A percentile compares a stretch with the other conserved stretches of the same genome.
These are phyloP conservation scores for Grosmannia huntii DNA, from an alignment of 2,329 filamentous ascomycete species.

Conservation along the genomic window DNA sequence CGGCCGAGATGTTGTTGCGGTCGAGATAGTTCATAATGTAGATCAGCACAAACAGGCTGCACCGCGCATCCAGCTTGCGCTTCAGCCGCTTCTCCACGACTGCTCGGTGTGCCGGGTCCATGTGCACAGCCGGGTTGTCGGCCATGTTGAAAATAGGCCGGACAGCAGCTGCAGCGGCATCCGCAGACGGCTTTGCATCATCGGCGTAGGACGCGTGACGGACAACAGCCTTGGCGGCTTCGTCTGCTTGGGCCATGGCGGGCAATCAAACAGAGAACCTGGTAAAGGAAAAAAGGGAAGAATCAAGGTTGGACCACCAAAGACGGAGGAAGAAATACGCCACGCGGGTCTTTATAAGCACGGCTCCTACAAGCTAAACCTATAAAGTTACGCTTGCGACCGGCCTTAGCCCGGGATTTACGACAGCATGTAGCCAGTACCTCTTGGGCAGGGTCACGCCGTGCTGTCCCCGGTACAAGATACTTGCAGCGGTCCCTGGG, in stretches of 20 bases:
- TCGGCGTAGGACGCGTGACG: background rate
- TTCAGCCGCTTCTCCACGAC: constrained; percentile 40
- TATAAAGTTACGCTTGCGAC: too few relatives aligned
- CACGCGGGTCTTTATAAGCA: background rate
- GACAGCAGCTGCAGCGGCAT: background rate
- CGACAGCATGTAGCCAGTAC: too few relatives aligned
- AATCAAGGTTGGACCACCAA: background rate
- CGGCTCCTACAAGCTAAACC: background rate
- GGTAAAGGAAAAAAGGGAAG: background rate
- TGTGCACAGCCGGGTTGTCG: background rate
- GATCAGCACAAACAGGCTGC: constrained; percentile 7
- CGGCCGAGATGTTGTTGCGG: constrained; percentile 20
- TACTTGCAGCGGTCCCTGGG: background rate
- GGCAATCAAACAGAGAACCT: background rate
- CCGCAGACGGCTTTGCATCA: background rate
- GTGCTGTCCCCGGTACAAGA: too few relatives aligned
- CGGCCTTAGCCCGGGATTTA: too few relatives aligned
- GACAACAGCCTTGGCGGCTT: background rate
- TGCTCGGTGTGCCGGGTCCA: background rate
- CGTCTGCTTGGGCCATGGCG: background rate
- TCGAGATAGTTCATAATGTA: constrained; percentile 12
- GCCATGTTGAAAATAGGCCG: background rate
- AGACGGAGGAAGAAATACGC: background rate
- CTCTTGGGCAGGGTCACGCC: too few relatives aligned
- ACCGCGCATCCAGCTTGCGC: constrained; percentile 44